Conservation (phyloP, 1,139 yeast genomes). For the Nakaseomyces bracarensis region DNA sequence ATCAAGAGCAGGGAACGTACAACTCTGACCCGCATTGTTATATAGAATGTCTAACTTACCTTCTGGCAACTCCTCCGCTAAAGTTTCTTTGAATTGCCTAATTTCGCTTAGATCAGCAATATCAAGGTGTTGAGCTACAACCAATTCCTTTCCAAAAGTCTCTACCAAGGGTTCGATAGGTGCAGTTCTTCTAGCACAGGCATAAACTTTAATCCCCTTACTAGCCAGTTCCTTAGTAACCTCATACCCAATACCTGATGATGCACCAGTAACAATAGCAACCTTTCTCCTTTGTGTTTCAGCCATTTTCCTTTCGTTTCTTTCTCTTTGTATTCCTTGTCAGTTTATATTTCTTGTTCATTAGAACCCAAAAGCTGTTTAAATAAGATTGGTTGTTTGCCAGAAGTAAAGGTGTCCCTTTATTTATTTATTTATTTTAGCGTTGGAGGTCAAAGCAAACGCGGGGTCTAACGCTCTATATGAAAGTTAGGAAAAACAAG, state of each 20-base stretch:
- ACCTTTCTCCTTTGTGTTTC: slow-evolving; percentile 21
- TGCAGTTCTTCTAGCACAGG: slow-evolving; percentile 63
- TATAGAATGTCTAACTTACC: slow-evolving; percentile 50
- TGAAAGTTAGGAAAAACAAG: too few species aligned
- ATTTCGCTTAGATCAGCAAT: slow-evolving; percentile 50
- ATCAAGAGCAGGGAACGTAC: slow-evolving; percentile 65
- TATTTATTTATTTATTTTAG: too few species aligned
- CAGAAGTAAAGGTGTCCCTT: too few species aligned
- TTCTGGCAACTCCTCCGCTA: slow-evolving; percentile 36
- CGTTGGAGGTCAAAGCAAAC: too few species aligned
- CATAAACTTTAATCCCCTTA: slow-evolving; percentile 58
- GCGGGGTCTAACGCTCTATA: too few species aligned
- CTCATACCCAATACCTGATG: slow-evolving; percentile 72
- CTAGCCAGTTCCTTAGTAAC: slow-evolving; percentile 56
- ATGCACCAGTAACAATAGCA: slow-evolving; percentile 70
- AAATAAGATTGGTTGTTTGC: too few species aligned
- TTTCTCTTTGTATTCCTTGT: neutral
- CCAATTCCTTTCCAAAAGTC: slow-evolving; percentile 18
- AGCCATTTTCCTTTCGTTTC: neutral
- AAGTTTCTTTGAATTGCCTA: slow-evolving; percentile 36
- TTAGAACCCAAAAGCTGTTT: too few species aligned
- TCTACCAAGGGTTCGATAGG: slow-evolving; percentile 46
- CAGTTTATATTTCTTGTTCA: too few species aligned
- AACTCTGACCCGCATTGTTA: slow-evolving; percentile 65
- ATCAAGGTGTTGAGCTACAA: slow-evolving; percentile 39